Evolutionary conservation across 148 eudicot species (phyloP), one percentile per base, ranked within the genome.

Genomic region (Cornus florida): DNA sequence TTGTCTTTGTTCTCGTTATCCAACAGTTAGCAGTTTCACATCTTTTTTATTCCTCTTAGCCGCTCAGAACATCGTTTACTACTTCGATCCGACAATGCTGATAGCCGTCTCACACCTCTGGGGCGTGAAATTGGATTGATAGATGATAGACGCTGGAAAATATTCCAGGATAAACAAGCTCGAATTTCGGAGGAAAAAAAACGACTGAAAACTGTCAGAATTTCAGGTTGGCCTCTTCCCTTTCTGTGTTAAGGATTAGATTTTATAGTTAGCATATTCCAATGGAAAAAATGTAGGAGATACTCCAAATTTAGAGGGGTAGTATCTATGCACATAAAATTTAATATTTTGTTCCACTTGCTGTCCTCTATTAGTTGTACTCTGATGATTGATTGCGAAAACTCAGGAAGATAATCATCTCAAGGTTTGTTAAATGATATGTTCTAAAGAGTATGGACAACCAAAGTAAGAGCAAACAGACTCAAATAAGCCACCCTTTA

Each of bases 31-130:
- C 39, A 43, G 28, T 76, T 75, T n/a, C 2, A 57, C 8, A 75
- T 22, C 33, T 65, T 67, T 60, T 77, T 75, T 64, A 71, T 65
- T 75, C 53, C n/a, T 28, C 84, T 83, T 83, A 96, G 99, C 84
- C 99, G 98, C 75, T 96, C 99, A 80, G 99, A 96, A 82, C 95
- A 96, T 76, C 89, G 99, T 73, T 79, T 96, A 74, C 85, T 96
- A 84, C 92, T 96, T 13, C 94, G 99, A 72, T 82, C 98, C 73
- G 99, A 96, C 83, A 96, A 96, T 84, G 99, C 99, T 65, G 99
- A 96, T 80, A 96, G 98, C 80, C 99, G 99, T 81, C 99, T 96
- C 81, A 96, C 98, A 69, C 99, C 99, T 60, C 81, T 96, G 75
- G 99, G 97, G 43, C 92, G 79, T 84, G 99, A 96, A 86, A 92